Evolutionary conservation across 2,329 filamentous ascomycete species (phyloP).

Genomic region (Uncinocarpus reesii): DNA sequence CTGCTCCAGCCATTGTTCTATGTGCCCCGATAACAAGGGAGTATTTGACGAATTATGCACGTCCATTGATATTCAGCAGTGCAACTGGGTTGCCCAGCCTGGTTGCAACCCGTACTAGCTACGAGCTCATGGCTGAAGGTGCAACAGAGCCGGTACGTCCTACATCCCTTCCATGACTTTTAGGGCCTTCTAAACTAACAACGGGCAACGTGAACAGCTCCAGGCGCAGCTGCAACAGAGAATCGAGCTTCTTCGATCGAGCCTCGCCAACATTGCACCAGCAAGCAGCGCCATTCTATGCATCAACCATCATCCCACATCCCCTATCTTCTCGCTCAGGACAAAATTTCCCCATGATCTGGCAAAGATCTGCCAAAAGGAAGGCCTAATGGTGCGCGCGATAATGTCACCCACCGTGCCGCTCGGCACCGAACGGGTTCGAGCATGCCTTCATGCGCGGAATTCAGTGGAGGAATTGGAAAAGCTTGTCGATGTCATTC

Average conservation of each 20-base stretch:
- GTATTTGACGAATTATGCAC: constrained; percentile 65
- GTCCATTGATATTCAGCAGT: constrained; percentile 65
- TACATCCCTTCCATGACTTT: background rate
- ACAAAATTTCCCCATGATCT: constrained; percentile 49
- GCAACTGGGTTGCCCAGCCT: constrained; percentile 54
- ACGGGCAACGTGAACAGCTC: constrained; percentile 23
- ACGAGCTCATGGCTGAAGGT: constrained; percentile 46
- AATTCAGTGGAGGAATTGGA: constrained; percentile 52
- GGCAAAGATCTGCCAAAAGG: constrained; percentile 49
- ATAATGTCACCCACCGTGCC: constrained; percentile 62
- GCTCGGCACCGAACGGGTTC: constrained; percentile 50
- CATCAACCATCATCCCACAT: constrained; percentile 39
- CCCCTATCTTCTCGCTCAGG: constrained; percentile 56
- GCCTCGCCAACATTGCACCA: constrained; percentile 33
- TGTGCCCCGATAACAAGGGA: constrained; percentile 50
- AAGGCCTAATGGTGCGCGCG: constrained; percentile 51
- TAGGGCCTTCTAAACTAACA: constrained; percentile 1
- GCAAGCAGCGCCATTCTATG: constrained; percentile 26
- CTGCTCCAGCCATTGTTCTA: constrained; percentile 47
- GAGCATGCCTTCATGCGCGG: constrained; percentile 58
- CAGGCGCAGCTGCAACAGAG: constrained; percentile 40
- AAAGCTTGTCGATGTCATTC: constrained; percentile 33
- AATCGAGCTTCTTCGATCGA: constrained; percentile 38
- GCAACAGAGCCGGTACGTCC: constrained; percentile 37
- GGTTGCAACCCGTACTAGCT: constrained; percentile 48